phyloP scores from a whole-genome alignment of 2,329 filamentous ascomycete species.

The Stemphylium vesicarium region DNA sequence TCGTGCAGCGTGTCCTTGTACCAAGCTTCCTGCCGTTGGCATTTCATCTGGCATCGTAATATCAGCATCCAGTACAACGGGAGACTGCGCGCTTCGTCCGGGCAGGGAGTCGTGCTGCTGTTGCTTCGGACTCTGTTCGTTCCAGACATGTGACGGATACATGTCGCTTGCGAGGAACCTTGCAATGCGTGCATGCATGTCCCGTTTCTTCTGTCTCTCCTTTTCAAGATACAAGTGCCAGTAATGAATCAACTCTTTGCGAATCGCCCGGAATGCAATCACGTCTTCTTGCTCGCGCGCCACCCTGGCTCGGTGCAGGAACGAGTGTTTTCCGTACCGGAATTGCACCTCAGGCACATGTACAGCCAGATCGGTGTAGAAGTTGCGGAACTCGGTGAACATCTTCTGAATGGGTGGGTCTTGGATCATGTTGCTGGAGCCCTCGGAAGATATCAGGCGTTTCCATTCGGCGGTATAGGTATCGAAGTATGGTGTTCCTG shows the following conservation, averaged over 20 bases:
- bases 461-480: conserved; percentile 34
- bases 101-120: not conserved
- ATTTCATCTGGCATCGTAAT: conserved; percentile 20
- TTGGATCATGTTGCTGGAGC: conserved; percentile 8
- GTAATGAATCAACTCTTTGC: conserved; percentile 37
- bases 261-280: conserved; percentile 32
- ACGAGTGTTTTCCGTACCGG: conserved; percentile 23
- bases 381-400: conserved; percentile 44
- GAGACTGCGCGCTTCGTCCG: conserved; percentile 3
- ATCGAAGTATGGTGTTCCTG: conserved; percentile 27
- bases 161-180: conserved; percentile 34
- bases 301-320: conserved; percentile 44
- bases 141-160: conserved; percentile 29
- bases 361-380: conserved; percentile 32
- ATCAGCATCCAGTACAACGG: conserved; percentile 12
- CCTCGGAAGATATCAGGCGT: conserved; percentile 16
- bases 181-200: conserved; percentile 26
- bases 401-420: conserved; percentile 38
- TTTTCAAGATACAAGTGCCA: conserved; percentile 38
- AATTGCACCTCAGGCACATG: conserved; percentile 22
- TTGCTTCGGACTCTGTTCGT: not conserved
- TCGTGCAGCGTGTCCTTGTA: not conserved
- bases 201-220: conserved; percentile 30
- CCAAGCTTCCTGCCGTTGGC: conserved; percentile 15
- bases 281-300: conserved; percentile 44